Base-by-base conservation (phyloP, 805 yeast species). In the Candida succiphila region DNA sequence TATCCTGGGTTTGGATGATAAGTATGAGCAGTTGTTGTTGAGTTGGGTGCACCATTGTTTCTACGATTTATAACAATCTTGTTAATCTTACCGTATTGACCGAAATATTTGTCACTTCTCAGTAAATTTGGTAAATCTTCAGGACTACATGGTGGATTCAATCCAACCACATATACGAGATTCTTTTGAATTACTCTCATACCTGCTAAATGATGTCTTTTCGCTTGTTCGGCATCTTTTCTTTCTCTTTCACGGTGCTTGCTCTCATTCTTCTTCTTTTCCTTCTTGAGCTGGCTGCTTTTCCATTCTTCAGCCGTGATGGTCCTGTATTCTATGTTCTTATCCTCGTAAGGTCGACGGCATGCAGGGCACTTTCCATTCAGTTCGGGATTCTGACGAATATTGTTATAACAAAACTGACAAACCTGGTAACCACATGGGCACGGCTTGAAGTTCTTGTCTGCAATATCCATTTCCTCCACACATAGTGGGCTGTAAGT, bases 361-460 rank as follows among this genome's bases (percentile, higher is more conserved):
- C 99, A 92, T 2, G 95, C 97, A 2, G 99, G 99, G 61, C 99
- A 92, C 45, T 86, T 75, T 3, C 96, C 97, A 54, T 88, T 88
- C 41, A 89, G 64, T 54, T 92, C 96, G 2, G 96, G 96, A 47
- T 89, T 89, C 43, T 86, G 92, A 43, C 96, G 73, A 49, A 92
- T 92, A 56, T 88, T 89, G 62, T 92, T 92, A 67, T 89, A 92
- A 58, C 99, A 92, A 54, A 92, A 92, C 67, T 89, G 97, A 58
- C 99, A 92, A 37, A 92, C 84, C 56, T 94, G 96, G 52, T 92
- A 92, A 15, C 99, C 99, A 63, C 99, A 92, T 1, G 97, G 97
- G 65, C 99, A 92, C n/a, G 99, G 99, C 57, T 82, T 86, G 68
- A 92, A 92, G 62, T 87, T 85, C 52, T 83, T 86, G 60, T 92